Evolutionary conservation across 2,329 filamentous ascomycete genomes (phyloP).

Genomic region (Ceratocystis alfenasii): DNA sequence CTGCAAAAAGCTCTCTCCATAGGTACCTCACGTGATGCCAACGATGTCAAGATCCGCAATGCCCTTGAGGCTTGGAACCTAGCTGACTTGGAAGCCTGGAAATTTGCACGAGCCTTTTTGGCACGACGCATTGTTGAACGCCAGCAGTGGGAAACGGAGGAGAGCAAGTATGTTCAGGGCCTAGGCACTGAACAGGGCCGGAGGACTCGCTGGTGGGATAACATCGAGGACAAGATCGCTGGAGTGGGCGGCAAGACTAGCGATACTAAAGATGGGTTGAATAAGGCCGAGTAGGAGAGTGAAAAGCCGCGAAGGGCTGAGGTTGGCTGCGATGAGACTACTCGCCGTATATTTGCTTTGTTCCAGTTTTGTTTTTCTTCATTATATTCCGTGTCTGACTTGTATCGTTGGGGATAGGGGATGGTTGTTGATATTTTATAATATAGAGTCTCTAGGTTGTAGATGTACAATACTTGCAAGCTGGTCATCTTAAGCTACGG

Average conservation of each 20-base stretch:
- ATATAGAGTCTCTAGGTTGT: not conserved
- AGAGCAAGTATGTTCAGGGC: constrained; percentile 51
- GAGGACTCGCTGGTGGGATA: constrained; percentile 31
- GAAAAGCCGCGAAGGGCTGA: not conserved
- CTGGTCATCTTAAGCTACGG: constrained; percentile 25
- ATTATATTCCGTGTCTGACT: not conserved
- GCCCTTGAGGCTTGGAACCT: constrained; percentile 56
- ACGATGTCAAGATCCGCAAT: constrained; percentile 38
- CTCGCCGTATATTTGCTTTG: not conserved
- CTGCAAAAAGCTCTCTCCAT: constrained; percentile 43
- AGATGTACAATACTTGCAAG: not conserved
- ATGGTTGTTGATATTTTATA: not conserved
- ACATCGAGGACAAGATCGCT: constrained; percentile 23
- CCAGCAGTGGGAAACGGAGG: constrained; percentile 56
- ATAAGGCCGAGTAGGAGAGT: constrained; percentile 7
- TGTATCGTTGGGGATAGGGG: not conserved
- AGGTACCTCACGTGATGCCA: constrained; percentile 32
- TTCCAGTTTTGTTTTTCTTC: not conserved
- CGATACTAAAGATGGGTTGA: not conserved
- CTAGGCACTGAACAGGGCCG: constrained; percentile 41
- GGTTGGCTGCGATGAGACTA: not conserved
- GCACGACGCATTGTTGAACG: constrained; percentile 53
- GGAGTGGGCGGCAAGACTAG: constrained; percentile 13
- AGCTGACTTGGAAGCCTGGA: constrained; percentile 67
- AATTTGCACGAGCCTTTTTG: constrained; percentile 56